Evolutionary conservation across 2,329 filamentous ascomycete species (phyloP).

Genomic region (Amauroascus niger): DNA sequence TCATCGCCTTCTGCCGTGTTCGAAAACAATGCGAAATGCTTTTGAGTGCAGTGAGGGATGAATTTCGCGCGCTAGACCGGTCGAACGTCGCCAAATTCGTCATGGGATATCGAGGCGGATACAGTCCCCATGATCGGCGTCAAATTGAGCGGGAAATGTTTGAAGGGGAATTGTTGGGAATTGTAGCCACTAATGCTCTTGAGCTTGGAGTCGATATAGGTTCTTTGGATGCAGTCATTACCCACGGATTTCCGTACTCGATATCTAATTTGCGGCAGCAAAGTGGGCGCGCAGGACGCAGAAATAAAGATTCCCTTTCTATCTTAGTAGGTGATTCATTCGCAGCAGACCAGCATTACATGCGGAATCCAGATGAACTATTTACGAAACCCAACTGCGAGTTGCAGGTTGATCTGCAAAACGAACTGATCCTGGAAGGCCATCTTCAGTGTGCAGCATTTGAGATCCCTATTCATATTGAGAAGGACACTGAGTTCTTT

Average conservation of each 20-base stretch:
- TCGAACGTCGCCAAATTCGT: constrained; percentile 67
- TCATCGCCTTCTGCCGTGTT: constrained; percentile 86
- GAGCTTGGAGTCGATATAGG: constrained; percentile 95
- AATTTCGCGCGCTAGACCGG: constrained; percentile 63
- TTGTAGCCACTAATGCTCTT: constrained; percentile 85
- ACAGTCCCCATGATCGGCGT: constrained; percentile 81
- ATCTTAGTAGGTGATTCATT: constrained; percentile 83
- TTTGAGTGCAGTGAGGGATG: constrained; percentile 66
- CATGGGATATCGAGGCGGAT: constrained; percentile 93
- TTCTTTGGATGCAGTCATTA: constrained; percentile 83
- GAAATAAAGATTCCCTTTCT: constrained; percentile 87
- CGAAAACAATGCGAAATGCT: constrained; percentile 81
- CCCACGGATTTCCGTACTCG: constrained; percentile 88
- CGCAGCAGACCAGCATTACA: constrained; percentile 88
- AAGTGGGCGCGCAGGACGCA: constrained; percentile 79
- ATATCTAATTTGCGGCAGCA: constrained; percentile 93
- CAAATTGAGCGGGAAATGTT: constrained; percentile 95
- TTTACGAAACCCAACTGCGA: constrained; percentile 82
- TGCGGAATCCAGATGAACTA: constrained; percentile 90
- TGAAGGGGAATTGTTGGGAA: constrained; percentile 81
- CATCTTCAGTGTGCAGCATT: constrained; percentile 92
- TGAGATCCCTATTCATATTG: constrained; percentile 82
- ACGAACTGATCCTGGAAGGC: constrained; percentile 82
- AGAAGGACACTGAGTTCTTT: constrained; percentile 69
- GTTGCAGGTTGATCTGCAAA: constrained; percentile 82